Evolutionary conservation across 2,329 filamentous ascomycete species (phyloP), one percentile per base, ranked within the genome.

Genomic region (Diaporthe aspalathi): DNA sequence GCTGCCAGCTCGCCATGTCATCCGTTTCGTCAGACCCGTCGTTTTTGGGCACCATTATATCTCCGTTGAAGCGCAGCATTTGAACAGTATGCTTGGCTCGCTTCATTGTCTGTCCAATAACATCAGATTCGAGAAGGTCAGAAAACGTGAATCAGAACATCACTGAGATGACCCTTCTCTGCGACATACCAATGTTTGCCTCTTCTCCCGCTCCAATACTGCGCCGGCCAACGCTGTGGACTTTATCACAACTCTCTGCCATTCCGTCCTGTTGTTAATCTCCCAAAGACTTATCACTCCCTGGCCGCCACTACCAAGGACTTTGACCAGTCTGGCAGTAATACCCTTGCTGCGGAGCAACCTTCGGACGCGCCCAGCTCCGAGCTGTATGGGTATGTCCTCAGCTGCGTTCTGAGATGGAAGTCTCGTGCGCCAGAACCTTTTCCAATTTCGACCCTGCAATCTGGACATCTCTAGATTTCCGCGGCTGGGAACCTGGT

Each of bases 161-260:
- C 8, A 29, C 16, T 45, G 1, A n/a, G 17, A 45, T 12, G 5
- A 11, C 5, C 2, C 0, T 5, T 6, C 16, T 4, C 43, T 11
- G 40, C 17, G 22, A 62, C 56, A 7, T 43, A 62, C 56, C 24
- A 62, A 27, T 45, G 56, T 45, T 45, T 9, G 29, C 22, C 9
- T 17, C 24, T 62, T 62, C 5, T 62, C 56, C 4, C 38, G 22
- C 56, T 32, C 16, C 56, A 62, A 29, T 24, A 62, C 38, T 6
- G 22, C 38, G 4, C 56, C 56, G 24, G 29, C 38, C 11, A 45
- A 11, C 14, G 40, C 56, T n/a, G 38, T 62, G 29, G 56, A 62
- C 38, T 62, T 62, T 40, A 62, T 62, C 16, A 62, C 56, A n/a
- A 62, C 38, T 11, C 56, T 62, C 40, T n/a, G 45, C 56, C 56